These are phyloP conservation scores for Allantophomopsis cytisporea DNA, from an alignment of 2,329 filamentous ascomycete genomes.

Conservation along the genomic window DNA sequence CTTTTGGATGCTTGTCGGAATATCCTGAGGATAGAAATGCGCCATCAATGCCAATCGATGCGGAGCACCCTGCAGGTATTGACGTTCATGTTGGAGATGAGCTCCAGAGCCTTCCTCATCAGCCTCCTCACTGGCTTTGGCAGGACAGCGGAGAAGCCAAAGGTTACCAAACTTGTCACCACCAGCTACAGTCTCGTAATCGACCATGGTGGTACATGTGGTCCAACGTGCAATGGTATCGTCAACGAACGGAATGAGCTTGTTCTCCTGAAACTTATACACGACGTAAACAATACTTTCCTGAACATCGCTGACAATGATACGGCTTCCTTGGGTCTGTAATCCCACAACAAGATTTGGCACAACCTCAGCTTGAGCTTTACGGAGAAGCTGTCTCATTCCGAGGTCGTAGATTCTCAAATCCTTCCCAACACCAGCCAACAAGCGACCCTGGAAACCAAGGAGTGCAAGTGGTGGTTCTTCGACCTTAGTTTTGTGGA, in stretches of 20 bases:
- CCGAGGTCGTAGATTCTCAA: conserved; percentile 87
- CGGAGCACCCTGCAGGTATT: conserved; percentile 80
- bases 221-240: conserved; percentile 86
- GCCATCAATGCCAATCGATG: conserved; percentile 75
- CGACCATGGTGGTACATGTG: conserved; percentile 82
- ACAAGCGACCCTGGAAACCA: conserved; percentile 81
- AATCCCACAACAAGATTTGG: conserved; percentile 78
- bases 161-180: conserved; percentile 98
- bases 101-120: conserved; percentile 86
- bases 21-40: conserved; percentile 84
- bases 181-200: conserved; percentile 90
- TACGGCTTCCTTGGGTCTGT: conserved; percentile 80
- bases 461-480: conserved; percentile 81
- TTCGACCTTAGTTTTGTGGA: conserved; percentile 90
- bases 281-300: conserved; percentile 87
- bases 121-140: conserved; percentile 75
- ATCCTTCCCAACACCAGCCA: conserved; percentile 73
- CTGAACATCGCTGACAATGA: conserved; percentile 84
- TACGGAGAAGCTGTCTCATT: conserved; percentile 82
- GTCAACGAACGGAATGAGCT: conserved; percentile 84
- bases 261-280: conserved; percentile 86
- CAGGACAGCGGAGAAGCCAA: conserved; percentile 79
- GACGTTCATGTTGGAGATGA: conserved; percentile 80
- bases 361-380: conserved; percentile 69
- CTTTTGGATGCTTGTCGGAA: conserved; percentile 82